phyloP scores from a whole-genome alignment of 805 yeast species.

The Komagataella kurtzmanii region DNA sequence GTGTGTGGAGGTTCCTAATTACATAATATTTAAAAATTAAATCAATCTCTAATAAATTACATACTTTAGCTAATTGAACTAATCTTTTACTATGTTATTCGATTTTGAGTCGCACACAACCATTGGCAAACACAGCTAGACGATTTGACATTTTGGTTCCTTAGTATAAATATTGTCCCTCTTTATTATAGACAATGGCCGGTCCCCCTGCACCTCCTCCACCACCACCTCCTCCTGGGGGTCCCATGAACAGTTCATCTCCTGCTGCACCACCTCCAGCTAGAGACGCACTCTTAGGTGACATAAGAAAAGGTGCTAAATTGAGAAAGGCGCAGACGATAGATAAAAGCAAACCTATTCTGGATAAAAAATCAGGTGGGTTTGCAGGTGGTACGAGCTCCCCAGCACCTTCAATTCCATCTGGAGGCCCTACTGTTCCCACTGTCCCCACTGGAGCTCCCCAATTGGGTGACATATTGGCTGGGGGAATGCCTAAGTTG shows the following conservation, averaged over 20 bases:
- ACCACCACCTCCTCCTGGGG: slow-evolving; percentile 35
- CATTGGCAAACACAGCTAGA: neutral
- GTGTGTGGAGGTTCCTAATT: slow-evolving; percentile 23
- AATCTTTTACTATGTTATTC: no score
- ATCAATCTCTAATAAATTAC: no score
- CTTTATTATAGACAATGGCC: slow-evolving; percentile 16
- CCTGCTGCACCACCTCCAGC: slow-evolving; percentile 17
- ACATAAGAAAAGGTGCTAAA: slow-evolving; percentile 58
- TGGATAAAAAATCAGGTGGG: slow-evolving; percentile 20
- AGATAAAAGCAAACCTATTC: slow-evolving; percentile 50
- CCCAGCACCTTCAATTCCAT: slow-evolving; percentile 11
- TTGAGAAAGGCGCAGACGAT: slow-evolving; percentile 53
- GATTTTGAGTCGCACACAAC: neutral
- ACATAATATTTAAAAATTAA: neutral
- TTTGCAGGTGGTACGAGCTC: slow-evolving; percentile 11
- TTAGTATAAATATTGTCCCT: neutral
- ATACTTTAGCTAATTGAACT: no score
- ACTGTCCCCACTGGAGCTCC: slow-evolving; percentile 23
- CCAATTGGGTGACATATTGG: slow-evolving; percentile 54
- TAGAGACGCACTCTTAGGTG: slow-evolving; percentile 57
- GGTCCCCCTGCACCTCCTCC: slow-evolving; percentile 47
- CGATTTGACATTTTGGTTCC: neutral
- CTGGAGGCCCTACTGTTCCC: slow-evolving; percentile 10
- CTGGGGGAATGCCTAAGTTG: slow-evolving; percentile 71
- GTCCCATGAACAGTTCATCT: slow-evolving; percentile 17